A percentile compares a stretch with the other conserved stretches of the same genome.
phyloP scores from a whole-genome alignment of 2,329 filamentous ascomycete species.

The Colletotrichum sublineola region DNA sequence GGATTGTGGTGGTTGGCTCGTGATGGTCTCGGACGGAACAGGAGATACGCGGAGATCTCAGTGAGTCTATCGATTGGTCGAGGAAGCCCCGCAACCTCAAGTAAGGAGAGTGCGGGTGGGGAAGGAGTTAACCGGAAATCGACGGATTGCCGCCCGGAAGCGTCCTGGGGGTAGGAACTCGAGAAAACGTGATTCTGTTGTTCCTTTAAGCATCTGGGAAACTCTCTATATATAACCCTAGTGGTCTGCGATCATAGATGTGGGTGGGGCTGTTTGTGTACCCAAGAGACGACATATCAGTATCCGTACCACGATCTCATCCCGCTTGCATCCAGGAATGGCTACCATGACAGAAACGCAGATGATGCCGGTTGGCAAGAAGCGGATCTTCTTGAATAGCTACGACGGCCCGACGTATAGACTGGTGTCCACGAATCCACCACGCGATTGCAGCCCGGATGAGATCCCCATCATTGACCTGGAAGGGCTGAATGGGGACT shows the following conservation, averaged over 20 bases:
- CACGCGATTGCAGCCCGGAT: conserved; percentile 54
- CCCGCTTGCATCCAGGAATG: background rate
- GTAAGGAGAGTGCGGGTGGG: background rate
- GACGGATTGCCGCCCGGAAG: conserved; percentile 11
- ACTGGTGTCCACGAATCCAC: conserved; percentile 45
- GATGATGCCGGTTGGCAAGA: conserved; percentile 22
- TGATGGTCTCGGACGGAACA: conserved; percentile 24
- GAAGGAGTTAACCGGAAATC: conserved; percentile 33
- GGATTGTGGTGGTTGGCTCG: background rate
- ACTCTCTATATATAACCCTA: background rate
- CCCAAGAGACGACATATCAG: background rate
- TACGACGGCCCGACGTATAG: conserved; percentile 36
- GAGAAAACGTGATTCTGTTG: conserved; percentile 4
- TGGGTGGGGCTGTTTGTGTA: background rate
- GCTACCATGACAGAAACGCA: conserved; percentile 6
- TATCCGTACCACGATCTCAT: background rate
- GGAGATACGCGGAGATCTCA: conserved; percentile 30
- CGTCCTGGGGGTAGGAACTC: background rate
- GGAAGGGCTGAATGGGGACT: conserved; percentile 50
- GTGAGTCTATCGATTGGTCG: background rate
- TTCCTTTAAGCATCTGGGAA: background rate
- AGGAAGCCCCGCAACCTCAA: background rate
- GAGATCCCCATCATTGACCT: conserved; percentile 64
- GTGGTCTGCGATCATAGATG: background rate
- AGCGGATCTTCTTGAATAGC: conserved; percentile 25